Evolutionary conservation across 768 basidiomycete species (phyloP).

Genomic region (Lactifluus volemus): DNA sequence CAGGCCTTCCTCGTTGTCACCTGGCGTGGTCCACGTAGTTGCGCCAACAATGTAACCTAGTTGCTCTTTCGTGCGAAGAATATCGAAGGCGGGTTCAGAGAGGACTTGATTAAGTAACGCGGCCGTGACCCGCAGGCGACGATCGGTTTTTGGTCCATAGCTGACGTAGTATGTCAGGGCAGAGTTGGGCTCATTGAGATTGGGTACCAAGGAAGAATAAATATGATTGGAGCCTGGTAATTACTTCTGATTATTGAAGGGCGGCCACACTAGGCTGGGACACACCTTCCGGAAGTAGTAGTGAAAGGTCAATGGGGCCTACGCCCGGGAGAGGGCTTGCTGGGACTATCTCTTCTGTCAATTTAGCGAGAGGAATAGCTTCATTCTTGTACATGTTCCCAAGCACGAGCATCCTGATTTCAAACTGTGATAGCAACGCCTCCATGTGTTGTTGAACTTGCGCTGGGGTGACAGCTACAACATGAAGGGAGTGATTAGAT

Average conservation of each 20-base stretch:
- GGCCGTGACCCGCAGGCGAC: constrained; percentile 53
- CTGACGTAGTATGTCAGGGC: constrained; percentile 80
- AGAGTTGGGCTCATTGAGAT: constrained; percentile 82
- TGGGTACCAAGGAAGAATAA: constrained; percentile 59
- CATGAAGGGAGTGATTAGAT: neutral
- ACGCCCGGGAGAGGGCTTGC: constrained; percentile 44
- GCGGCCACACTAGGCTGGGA: neutral
- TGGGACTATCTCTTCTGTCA: constrained; percentile 57
- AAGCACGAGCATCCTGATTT: constrained; percentile 63
- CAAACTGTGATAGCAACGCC: constrained; percentile 51
- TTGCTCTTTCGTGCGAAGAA: constrained; percentile 89
- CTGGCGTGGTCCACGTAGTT: constrained; percentile 44
- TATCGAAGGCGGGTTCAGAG: constrained; percentile 86
- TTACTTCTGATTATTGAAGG: neutral
- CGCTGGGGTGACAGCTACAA: constrained; percentile 56
- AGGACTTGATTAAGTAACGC: constrained; percentile 76
- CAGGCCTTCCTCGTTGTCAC: constrained; percentile 65
- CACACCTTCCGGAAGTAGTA: constrained; percentile 67
- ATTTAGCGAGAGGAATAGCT: constrained; percentile 62
- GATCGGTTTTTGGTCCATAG: constrained; percentile 60
- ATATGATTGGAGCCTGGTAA: constrained; percentile 58
- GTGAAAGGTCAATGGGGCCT: constrained; percentile 40
- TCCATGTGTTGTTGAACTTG: constrained; percentile 58
- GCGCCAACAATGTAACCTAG: constrained; percentile 86
- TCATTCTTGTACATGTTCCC: constrained; percentile 87